Evolutionary conservation across 495 filamentous ascomycete species (phyloP).

Genomic region (Lasiosphaeria ovina): DNA sequence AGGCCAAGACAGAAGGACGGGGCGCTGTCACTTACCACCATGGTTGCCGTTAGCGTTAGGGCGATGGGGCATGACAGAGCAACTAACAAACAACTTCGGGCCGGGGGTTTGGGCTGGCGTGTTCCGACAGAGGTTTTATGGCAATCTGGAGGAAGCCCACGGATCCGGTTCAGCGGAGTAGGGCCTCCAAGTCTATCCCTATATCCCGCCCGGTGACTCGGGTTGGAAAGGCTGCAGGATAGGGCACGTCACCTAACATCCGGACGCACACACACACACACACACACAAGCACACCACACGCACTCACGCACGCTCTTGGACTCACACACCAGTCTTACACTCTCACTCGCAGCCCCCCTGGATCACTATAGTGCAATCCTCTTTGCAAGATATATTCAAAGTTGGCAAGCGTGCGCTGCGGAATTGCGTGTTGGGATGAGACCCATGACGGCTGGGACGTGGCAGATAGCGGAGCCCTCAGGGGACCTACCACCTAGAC

Average conservation of each 20-base stretch:
- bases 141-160: not conserved
- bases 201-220: too few species aligned
- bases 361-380: not conserved
- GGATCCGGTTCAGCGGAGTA: not conserved
- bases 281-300: too few species aligned
- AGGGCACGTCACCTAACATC: too few species aligned
- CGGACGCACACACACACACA: too few species aligned
- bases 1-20: not conserved
- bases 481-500: too few species aligned
- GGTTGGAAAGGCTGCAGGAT: too few species aligned
- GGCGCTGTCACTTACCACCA: not conserved
- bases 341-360: not conserved
- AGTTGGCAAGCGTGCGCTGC: constrained; percentile 3
- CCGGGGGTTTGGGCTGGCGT: not conserved
- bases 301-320: too few species aligned
- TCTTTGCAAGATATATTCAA: constrained; percentile 11
- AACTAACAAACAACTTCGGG: not conserved
- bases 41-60: not conserved
- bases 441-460: not conserved
- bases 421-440: constrained; percentile 1
- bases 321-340: too few species aligned
- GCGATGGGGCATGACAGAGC: not conserved
- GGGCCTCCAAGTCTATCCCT: not conserved
- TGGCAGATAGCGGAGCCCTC: not conserved
- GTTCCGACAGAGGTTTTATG: not conserved